Base-by-base conservation (phyloP, 306 rosid genomes). In the Vigna radiata region DNA sequence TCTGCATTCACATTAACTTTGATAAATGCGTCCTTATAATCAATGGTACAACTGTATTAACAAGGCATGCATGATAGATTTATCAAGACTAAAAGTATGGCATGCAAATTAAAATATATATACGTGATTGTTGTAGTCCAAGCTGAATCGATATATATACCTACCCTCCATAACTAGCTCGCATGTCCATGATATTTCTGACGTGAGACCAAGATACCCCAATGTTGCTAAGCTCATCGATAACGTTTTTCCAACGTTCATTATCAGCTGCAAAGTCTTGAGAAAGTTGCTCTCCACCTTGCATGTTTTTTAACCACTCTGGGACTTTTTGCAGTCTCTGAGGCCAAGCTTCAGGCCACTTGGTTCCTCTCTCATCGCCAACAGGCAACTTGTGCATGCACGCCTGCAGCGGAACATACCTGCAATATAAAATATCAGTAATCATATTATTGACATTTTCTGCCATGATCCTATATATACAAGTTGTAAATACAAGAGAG, bases 111-210 rank as follows among this genome's bases (percentile, higher is more conserved):
- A 4, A 70, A 12, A 46, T 8, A 27, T 25, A 17, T 8, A 2
- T 46, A 5, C 37, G 6, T 17, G 10, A 1, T 56, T 10, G 55
- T 36, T 55, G 2, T 17, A 59, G 44, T 69, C 53, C 43, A 23
- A 77, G 33, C 0, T 43, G 47, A 47, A 11, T 12, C n/a, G n/a
- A 18, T 54, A 19, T 54, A 54, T 13, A 50, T 72, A 17, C 94
- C 92, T 66, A 73, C 97, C 96, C 97, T 50, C 96, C 96, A 75
- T 83, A 89, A 62, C 84, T 91, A 21, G 96, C 90, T 80, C 93
- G 87, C 97, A 87, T 92, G 81, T 92, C 96, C 96, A 92, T 92
- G 67, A 89, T 84, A 80, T 90, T 92, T 79, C 96, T 90, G 69
- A 92, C 85, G n/a, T 86, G 73, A 39, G 88, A 81, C 94, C 93